Evolutionary conservation across 768 basidiomycete genomes (phyloP).

Genomic region (Termitomyces sp.): DNA sequence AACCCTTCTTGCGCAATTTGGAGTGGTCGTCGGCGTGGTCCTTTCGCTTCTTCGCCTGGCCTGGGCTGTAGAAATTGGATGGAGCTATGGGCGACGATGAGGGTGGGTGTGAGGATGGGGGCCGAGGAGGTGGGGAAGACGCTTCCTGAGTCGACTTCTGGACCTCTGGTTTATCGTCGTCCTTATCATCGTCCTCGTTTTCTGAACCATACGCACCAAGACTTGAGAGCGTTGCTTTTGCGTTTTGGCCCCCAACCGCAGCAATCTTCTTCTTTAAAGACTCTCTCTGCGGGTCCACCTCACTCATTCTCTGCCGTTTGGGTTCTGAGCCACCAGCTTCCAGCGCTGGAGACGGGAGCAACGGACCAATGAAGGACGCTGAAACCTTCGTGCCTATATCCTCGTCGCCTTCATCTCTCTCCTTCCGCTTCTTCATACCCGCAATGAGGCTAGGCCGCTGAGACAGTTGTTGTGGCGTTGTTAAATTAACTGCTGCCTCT

Average conservation of each 20-base stretch:
- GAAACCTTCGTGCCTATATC: conserved; percentile 48
- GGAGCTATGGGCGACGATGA: conserved; percentile 28
- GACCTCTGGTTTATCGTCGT: conserved; percentile 12
- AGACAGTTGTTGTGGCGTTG: conserved; percentile 19
- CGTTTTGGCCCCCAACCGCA: conserved; percentile 24
- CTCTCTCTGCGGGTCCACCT: conserved; percentile 49
- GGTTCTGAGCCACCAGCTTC: conserved; percentile 16
- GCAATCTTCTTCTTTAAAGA: conserved; percentile 53
- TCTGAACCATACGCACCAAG: conserved; percentile 27
- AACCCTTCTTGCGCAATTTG: neutral
- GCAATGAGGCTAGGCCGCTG: conserved; percentile 36
- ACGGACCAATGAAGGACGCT: conserved; percentile 61
- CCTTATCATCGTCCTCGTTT: conserved; percentile 18
- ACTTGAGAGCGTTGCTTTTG: conserved; percentile 19
- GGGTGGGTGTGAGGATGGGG: conserved; percentile 25
- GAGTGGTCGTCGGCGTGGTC: conserved; percentile 10
- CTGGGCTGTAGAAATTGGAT: conserved; percentile 31
- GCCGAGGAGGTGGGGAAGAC: conserved; percentile 5
- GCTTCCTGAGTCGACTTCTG: conserved; percentile 14
- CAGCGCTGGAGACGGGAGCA: conserved; percentile 47
- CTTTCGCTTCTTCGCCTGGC: conserved; percentile 28
- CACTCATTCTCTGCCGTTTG: conserved; percentile 22
- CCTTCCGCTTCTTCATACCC: conserved; percentile 46
- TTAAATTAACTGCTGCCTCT: conserved; percentile 52
- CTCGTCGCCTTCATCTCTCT: conserved; percentile 36